Conservation (phyloP, 2,329 filamentous ascomycete genomes). For the Clarireedia monteithiana region DNA sequence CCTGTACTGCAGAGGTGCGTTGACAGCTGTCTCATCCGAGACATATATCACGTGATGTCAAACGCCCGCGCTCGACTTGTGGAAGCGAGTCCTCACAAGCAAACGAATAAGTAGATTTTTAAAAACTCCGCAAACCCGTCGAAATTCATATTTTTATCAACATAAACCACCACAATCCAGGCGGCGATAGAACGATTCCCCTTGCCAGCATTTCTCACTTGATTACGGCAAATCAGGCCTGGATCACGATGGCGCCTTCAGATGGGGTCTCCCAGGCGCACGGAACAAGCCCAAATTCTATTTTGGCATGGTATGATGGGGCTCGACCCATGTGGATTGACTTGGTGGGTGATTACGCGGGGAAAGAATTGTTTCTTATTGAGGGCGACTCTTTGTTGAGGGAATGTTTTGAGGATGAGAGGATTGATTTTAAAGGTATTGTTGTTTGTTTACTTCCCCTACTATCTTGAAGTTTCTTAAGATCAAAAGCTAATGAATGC, state of each 20-base stretch:
- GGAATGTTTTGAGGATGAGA: conserved; percentile 52
- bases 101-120: too few species aligned
- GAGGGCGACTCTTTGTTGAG: conserved; percentile 67
- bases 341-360: conserved; percentile 68
- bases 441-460: background rate
- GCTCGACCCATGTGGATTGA: conserved; percentile 45
- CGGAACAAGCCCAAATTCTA: conserved; percentile 11
- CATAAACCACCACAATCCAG: too few species aligned
- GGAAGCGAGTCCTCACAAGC: too few species aligned
- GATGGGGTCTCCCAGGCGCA: conserved; percentile 3
- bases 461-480: background rate
- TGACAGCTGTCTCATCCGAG: too few species aligned
- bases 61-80: too few species aligned
- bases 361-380: conserved; percentile 63
- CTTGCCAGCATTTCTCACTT: too few species aligned
- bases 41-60: too few species aligned
- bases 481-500: conserved; percentile 11
- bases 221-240: background rate
- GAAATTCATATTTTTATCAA: too few species aligned
- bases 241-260: conserved; percentile 1
- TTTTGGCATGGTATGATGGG: conserved; percentile 33
- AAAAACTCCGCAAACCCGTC: too few species aligned
- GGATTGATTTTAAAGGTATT: conserved; percentile 51
- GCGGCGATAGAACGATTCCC: too few species aligned
- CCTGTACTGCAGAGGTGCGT: too few species aligned